Conservation (phyloP, 1,284 basidiomycete genomes). For the Dichomitus squalens region DNA sequence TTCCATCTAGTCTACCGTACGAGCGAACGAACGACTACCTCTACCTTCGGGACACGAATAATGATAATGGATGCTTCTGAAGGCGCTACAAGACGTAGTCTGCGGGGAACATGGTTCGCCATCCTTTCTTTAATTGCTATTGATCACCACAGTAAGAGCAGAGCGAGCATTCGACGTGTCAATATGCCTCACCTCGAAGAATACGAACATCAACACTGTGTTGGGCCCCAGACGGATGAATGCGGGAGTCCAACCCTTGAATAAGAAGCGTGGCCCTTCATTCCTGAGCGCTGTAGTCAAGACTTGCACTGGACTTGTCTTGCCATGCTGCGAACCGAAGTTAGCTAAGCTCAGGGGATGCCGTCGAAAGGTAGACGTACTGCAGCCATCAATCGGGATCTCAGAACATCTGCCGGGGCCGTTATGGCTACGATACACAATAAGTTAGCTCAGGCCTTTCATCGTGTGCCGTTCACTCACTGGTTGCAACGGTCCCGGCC, state of each 20-base stretch:
- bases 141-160: not conserved
- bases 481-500: slow-evolving; percentile 89
- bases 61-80: slow-evolving; percentile 13
- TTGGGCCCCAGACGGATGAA: slow-evolving; percentile 86
- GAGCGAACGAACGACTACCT: not conserved
- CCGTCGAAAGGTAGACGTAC: slow-evolving; percentile 40
- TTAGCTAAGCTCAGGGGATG: not conserved
- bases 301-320: slow-evolving; percentile 50
- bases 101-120: slow-evolving; percentile 39
- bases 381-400: slow-evolving; percentile 76
- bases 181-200: slow-evolving; percentile 64
- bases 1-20: slow-evolving; percentile 18
- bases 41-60: slow-evolving; percentile 14
- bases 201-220: slow-evolving; percentile 83
- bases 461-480: slow-evolving; percentile 42
- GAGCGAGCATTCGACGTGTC: not conserved
- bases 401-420: slow-evolving; percentile 87
- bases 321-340: slow-evolving; percentile 36
- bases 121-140: slow-evolving; percentile 69
- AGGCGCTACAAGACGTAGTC: slow-evolving; percentile 12
- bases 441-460: slow-evolving; percentile 7
- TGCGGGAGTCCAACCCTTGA: slow-evolving; percentile 89
- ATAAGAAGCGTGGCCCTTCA: slow-evolving; percentile 83
- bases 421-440: slow-evolving; percentile 63
- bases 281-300: slow-evolving; percentile 59